Evolutionary conservation across 345 rosid species (phyloP).

Genomic region (Salix udensis): DNA sequence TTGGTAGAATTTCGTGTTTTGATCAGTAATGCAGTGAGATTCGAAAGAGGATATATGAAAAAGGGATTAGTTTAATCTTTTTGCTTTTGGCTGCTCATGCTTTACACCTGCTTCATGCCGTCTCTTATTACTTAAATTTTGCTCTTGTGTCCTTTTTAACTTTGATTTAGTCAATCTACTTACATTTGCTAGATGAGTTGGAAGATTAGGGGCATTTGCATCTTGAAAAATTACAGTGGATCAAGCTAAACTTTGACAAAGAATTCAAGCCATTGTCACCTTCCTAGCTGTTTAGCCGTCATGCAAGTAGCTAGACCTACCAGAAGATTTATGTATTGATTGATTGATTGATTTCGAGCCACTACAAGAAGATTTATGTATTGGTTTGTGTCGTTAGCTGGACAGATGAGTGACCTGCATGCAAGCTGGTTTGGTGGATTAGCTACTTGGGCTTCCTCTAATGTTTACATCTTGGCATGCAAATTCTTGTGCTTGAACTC

Average conservation of each 20-base stretch:
- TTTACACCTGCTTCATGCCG: not conserved
- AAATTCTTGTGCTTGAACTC: not conserved
- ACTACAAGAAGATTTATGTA: too few relatives aligned
- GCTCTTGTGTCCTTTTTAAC: not conserved
- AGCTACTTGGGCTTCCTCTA: not conserved
- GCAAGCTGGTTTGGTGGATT: too few relatives aligned
- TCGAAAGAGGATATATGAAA: slow-evolving; percentile 12
- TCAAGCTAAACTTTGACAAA: not conserved
- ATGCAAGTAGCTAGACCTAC: not conserved
- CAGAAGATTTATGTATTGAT: not conserved
- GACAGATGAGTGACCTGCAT: too few relatives aligned
- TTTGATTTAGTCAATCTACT: not conserved
- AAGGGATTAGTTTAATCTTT: slow-evolving; percentile 2
- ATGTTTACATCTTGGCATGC: not conserved
- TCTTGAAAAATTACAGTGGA: too few relatives aligned
- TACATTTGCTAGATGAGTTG: too few relatives aligned
- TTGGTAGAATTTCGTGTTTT: slow-evolving; percentile 21
- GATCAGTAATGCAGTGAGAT: slow-evolving; percentile 12
- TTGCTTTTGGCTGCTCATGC: slow-evolving; percentile 12
- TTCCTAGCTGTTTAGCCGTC: not conserved
- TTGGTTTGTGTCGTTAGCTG: not conserved
- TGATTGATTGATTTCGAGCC: too few relatives aligned
- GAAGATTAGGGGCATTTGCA: not conserved
- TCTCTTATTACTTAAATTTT: not conserved
- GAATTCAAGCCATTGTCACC: not conserved